These are phyloP conservation scores for Oxytropis ochrocephala DNA, from an alignment of 306 rosid species.

Conservation along the genomic window DNA sequence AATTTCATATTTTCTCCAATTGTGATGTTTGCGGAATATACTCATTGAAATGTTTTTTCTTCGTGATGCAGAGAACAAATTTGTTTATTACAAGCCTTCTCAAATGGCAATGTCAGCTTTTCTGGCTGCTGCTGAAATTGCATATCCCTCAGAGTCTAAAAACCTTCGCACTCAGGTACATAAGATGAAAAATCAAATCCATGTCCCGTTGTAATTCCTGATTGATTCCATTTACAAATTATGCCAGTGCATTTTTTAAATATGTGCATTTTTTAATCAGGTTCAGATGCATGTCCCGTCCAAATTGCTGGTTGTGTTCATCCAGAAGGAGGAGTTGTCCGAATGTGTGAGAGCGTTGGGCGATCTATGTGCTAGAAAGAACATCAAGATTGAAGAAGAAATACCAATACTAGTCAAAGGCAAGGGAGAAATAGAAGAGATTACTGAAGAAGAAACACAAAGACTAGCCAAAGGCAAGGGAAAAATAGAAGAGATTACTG, in stretches of 20 bases:
- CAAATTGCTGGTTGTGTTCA: too few species aligned
- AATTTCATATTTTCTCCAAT: background rate
- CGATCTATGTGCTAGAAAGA: background rate
- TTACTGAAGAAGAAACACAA: too few species aligned
- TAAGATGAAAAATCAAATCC: background rate
- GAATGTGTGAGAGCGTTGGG: background rate
- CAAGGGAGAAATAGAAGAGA: too few species aligned
- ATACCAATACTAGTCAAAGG: too few species aligned
- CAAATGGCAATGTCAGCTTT: conserved; percentile 7
- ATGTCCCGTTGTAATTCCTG: background rate
- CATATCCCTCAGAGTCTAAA: background rate
- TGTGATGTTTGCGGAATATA: background rate
- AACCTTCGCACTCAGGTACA: background rate
- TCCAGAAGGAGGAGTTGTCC: background rate
- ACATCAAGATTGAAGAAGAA: too few species aligned
- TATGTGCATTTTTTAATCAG: too few species aligned
- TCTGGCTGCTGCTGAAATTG: background rate
- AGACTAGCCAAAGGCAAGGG: too few species aligned
- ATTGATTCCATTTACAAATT: too few species aligned
- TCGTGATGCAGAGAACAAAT: background rate
- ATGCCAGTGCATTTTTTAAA: background rate
- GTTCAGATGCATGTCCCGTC: too few species aligned
- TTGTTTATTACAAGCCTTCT: background rate
- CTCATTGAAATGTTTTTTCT: background rate
- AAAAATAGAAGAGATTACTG: too few species aligned